Evolutionary conservation across 192 early-diverging fungal genomes (phyloP).

Genomic region (Chytriomyces sp.): DNA sequence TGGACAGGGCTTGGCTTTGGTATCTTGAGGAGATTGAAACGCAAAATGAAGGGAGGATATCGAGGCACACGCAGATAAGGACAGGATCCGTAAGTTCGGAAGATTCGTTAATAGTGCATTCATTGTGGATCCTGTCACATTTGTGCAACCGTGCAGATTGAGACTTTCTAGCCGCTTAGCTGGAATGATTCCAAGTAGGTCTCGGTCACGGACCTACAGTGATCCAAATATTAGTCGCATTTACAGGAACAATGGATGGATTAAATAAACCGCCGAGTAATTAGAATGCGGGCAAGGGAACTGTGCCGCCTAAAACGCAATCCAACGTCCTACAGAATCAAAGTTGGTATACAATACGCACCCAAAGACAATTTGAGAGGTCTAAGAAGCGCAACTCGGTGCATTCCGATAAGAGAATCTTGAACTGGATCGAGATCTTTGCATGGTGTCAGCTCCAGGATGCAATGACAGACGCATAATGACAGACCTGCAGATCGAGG

Average conservation of each 20-base stretch:
- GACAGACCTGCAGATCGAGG: background rate
- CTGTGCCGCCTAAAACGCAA: too few relatives aligned
- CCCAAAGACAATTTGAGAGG: slow-evolving; percentile 19
- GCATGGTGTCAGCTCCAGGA: background rate
- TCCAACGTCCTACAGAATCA: background rate
- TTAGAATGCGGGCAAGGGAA: background rate
- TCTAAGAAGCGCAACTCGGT: background rate
- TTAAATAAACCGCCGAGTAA: background rate
- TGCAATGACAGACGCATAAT: background rate
- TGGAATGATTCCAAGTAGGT: background rate
- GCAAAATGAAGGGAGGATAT: slow-evolving; percentile 17
- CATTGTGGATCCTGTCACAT: slow-evolving; percentile 6
- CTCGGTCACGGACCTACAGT: slow-evolving; percentile 1
- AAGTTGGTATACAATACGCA: background rate
- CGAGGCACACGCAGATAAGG: background rate
- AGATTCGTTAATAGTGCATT: background rate
- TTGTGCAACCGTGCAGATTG: slow-evolving; percentile 7
- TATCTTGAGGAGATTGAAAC: background rate
- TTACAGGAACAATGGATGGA: background rate
- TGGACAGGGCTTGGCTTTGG: background rate
- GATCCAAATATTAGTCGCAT: too few relatives aligned
- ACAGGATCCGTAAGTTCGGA: background rate
- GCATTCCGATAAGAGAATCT: slow-evolving; percentile 1
- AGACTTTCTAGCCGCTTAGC: background rate
- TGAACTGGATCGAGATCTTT: background rate